Evolutionary conservation across 768 basidiomycete species (phyloP), one percentile per base, ranked within the genome.

Genomic region (Rhizopogon sp.): DNA sequence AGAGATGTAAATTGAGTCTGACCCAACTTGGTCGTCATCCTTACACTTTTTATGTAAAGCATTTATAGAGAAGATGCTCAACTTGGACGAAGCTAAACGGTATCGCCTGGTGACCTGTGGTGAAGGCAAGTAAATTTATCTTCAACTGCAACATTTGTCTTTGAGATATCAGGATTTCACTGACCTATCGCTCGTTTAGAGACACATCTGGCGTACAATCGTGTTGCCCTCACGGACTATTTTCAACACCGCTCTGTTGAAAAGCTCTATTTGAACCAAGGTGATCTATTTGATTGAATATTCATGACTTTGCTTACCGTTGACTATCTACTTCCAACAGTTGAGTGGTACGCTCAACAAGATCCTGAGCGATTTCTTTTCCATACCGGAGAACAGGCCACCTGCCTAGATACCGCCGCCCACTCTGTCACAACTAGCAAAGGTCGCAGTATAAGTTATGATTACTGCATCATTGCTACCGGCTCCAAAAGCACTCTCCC

Each of bases 1-100:
- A 16, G 22, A 39, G 25, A 10, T 47, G 16, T 10, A 33, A 31
- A 33, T 2, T 33, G 31, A 9, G 7, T 3, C 8, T 33, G 40
- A 17, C 2, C 14, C 2, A 35, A 25, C 31, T n/a, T 3, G 16
- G n/a, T 13, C 20, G 10, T 51, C 11, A 49, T 42, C 4, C 25
- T 35, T 39, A 31, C 33, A 28, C 28, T 31, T 29, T n/a, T 39
- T 13, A 20, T 39, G 0, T 52, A 28, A 50, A 79, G 84, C 84
- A 0, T 87, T 87, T 70, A 84, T 87, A 60, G 85, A 87, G 64
- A 87, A 87, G 60, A 70, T 88, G 31, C 73, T 87, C 42, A 74
- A 76, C 53, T 73, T 82, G 28, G 83, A 87, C 59, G 74, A 76
- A 17, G 65, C 65, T 3, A 70, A 72, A 6, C 66, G 69, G 16